Evolutionary conservation across 192 early-diverging fungal species (phyloP), one percentile per base, ranked within the genome.

Genomic region (Thamnidium elegans): DNA sequence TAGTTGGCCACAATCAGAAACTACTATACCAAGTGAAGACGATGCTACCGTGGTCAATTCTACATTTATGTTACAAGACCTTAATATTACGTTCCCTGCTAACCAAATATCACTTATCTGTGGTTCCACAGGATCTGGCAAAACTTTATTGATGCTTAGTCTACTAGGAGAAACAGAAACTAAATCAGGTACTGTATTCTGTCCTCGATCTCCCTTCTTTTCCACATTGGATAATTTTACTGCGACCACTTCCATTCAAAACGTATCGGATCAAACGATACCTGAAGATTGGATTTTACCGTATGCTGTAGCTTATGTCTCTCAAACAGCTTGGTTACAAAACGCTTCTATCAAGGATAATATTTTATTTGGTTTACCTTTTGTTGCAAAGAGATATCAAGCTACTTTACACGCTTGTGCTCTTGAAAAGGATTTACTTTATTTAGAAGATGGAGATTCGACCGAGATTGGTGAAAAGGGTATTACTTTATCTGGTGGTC

Each of bases 381-480:
- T 32, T 14, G 46, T 62, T n/a, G 50, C 53, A 3, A 50, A 59
- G 30, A 48, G 75, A 7, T 77, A 77, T n/a, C 50, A 62, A 10
- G 63, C 58, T 11, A 66, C 65, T 0, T 13, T 71, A 23, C 7
- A 14, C 6, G 91, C 89, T 19, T 98, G 96, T 74, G 87, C 91
- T 15, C 80, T 98, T 34, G 74, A 66, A 6, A 83, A 77, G 7
- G 96, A 98, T 75, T 70, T 98, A 31, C 84, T 82, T 7, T 88
- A 89, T 21, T 67, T 96, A 50, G 80, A 89, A 20, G 88, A 84
- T 19, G 93, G 93, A 4, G 96, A 98, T 68, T 63, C 83, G 69
- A 94, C 92, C 0, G 74, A 81, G 51, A 75, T 90, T 72, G 94
- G 92, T 36, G 94, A 94, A 66, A 90, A 92, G 63, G 92, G 93